phyloP scores from a whole-genome alignment of 1,139 yeast genomes.

The Suhomyces maxii region DNA sequence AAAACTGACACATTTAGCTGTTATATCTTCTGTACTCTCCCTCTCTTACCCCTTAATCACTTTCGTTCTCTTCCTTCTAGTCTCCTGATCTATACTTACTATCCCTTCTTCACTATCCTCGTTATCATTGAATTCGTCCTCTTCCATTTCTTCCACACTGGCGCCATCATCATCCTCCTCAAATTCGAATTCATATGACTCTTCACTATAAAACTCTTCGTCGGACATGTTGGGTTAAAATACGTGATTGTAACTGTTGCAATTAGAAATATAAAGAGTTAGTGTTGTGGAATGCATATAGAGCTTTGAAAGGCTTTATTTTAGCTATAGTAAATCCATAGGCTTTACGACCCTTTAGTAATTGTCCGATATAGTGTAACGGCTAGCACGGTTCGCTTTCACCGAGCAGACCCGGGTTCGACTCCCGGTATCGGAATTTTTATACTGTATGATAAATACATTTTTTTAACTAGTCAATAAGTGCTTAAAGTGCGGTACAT shows the following conservation, averaged over 20 bases:
- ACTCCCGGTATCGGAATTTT: constrained; percentile 62
- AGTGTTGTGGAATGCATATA: no score
- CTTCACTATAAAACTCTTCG: constrained; percentile 58
- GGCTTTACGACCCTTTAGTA: background rate
- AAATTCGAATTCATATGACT: constrained; percentile 66
- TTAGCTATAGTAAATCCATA: background rate
- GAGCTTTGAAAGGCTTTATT: no score
- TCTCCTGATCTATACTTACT: constrained; percentile 13
- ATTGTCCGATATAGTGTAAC: constrained; percentile 71
- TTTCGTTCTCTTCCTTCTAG: background rate
- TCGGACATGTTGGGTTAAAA: constrained; percentile 45
- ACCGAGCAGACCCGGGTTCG: constrained; percentile 84
- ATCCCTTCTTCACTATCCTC: constrained; percentile 18
- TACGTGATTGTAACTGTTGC: no score
- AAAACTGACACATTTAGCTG: no score
- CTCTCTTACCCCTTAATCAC: background rate
- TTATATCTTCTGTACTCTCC: no score
- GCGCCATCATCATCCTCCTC: constrained; percentile 49
- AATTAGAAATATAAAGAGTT: no score
- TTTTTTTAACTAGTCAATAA: background rate
- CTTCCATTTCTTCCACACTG: constrained; percentile 16
- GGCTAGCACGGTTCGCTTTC: constrained; percentile 84
- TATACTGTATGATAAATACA: background rate
- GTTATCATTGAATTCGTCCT: constrained; percentile 23
- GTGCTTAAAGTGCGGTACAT: no score